Evolutionary conservation across 192 early-diverging fungal species (phyloP).

Genomic region (Backusella sp.): DNA sequence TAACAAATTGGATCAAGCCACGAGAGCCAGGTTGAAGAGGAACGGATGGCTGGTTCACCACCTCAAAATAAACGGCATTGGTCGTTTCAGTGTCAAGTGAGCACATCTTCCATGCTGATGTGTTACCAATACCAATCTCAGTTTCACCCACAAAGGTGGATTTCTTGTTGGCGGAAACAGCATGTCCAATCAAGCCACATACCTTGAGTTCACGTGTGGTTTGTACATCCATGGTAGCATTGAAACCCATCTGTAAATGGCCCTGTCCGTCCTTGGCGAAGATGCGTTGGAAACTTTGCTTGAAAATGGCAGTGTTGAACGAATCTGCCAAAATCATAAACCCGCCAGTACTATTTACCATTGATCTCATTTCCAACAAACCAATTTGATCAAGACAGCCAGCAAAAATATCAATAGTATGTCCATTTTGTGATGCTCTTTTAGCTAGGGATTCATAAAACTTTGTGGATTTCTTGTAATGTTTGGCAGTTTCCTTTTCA

Average conservation of each 20-base stretch:
- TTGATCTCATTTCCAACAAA: slow-evolving; percentile 92
- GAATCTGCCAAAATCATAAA: slow-evolving; percentile 94
- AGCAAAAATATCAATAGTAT: slow-evolving; percentile 95
- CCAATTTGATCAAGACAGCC: slow-evolving; percentile 99
- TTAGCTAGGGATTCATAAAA: slow-evolving; percentile 90
- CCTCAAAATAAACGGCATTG: slow-evolving; percentile 93
- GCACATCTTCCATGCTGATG: slow-evolving; percentile 95
- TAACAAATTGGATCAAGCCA: slow-evolving; percentile 93
- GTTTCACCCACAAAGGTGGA: slow-evolving; percentile 91
- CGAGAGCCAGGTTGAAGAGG: slow-evolving; percentile 77
- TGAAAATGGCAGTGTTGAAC: slow-evolving; percentile 95
- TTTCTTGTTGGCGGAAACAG: slow-evolving; percentile 89
- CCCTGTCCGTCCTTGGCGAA: slow-evolving; percentile 91
- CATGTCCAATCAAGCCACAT: slow-evolving; percentile 97
- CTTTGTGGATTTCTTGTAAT: slow-evolving; percentile 94
- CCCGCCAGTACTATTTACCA: slow-evolving; percentile 89
- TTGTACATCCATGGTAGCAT: slow-evolving; percentile 93
- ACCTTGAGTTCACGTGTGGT: slow-evolving; percentile 94
- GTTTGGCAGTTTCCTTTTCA: slow-evolving; percentile 90
- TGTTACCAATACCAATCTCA: slow-evolving; percentile 96
- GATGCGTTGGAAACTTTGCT: slow-evolving; percentile 93
- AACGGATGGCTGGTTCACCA: slow-evolving; percentile 84
- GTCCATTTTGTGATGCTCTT: slow-evolving; percentile 83
- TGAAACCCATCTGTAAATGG: slow-evolving; percentile 94
- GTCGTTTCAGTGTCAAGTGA: slow-evolving; percentile 84